These are phyloP conservation scores for Amanita subjunquillea DNA, from an alignment of 768 basidiomycete species.

Conservation along the genomic window DNA sequence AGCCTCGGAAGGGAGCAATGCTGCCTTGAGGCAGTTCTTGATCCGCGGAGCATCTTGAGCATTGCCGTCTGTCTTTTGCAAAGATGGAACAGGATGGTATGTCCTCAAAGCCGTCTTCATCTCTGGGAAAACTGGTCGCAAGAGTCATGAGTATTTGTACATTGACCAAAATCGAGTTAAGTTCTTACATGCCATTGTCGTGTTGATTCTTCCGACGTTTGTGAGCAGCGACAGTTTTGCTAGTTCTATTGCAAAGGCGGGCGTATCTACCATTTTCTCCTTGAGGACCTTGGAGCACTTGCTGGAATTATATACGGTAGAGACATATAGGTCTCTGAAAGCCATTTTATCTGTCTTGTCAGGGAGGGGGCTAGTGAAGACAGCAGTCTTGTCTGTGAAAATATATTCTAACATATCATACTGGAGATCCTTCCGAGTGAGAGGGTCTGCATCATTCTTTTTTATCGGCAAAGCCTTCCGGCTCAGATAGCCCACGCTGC, in stretches of 20 bases:
- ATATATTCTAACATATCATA: slow-evolving; percentile 76
- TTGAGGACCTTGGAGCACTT: slow-evolving; percentile 85
- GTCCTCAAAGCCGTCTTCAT: slow-evolving; percentile 88
- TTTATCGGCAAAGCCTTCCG: slow-evolving; percentile 72
- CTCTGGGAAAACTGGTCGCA: slow-evolving; percentile 69
- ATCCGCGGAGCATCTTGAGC: slow-evolving; percentile 88
- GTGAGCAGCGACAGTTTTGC: slow-evolving; percentile 79
- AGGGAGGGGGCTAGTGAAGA: slow-evolving; percentile 60
- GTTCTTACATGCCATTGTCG: slow-evolving; percentile 75
- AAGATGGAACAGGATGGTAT: slow-evolving; percentile 84
- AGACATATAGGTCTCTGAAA: slow-evolving; percentile 79
- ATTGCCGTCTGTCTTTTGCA: slow-evolving; percentile 83
- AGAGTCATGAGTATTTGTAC: slow-evolving; percentile 9
- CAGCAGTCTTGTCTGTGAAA: slow-evolving; percentile 57
- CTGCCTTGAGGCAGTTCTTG: slow-evolving; percentile 83
- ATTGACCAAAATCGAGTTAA: background rate
- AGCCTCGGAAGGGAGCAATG: slow-evolving; percentile 59
- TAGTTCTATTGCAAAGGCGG: slow-evolving; percentile 68
- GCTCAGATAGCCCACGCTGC: slow-evolving; percentile 49
- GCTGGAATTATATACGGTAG: slow-evolving; percentile 67
- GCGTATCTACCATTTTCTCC: slow-evolving; percentile 79
- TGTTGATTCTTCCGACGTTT: slow-evolving; percentile 88
- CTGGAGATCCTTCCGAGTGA: slow-evolving; percentile 79
- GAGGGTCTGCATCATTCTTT: slow-evolving; percentile 72
- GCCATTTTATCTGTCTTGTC: slow-evolving; percentile 44